These are phyloP conservation scores for Microdochium paspali DNA, from an alignment of 2,329 filamentous ascomycete species.

Conservation along the genomic window DNA sequence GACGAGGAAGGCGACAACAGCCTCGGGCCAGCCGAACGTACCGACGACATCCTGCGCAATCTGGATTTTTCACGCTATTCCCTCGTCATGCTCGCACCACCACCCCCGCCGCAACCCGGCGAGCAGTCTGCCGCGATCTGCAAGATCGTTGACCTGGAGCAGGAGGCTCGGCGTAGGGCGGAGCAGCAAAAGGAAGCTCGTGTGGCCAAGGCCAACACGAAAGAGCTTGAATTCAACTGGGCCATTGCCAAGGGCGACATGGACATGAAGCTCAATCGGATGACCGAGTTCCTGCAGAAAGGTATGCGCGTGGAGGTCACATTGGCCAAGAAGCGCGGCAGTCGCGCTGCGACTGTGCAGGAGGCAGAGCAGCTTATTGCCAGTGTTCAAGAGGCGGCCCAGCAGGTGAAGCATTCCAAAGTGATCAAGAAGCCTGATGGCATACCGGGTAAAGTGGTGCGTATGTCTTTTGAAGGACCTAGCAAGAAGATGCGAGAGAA, in stretches of 20 bases:
- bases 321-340: slow-evolving; percentile 57
- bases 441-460: slow-evolving; percentile 22
- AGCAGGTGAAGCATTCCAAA: slow-evolving; percentile 18
- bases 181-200: slow-evolving; percentile 30
- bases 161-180: slow-evolving; percentile 31
- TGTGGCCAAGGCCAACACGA: slow-evolving; percentile 35
- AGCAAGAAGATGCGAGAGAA: neutral
- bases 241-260: slow-evolving; percentile 71
- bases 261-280: slow-evolving; percentile 56
- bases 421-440: slow-evolving; percentile 31
- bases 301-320: slow-evolving; percentile 68
- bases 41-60: slow-evolving; percentile 5
- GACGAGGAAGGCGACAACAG: neutral
- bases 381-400: slow-evolving; percentile 27
- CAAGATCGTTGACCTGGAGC: slow-evolving; percentile 55
- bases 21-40: slow-evolving; percentile 3
- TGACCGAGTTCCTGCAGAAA: slow-evolving; percentile 61
- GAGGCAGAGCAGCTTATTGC: slow-evolving; percentile 52
- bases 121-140: slow-evolving; percentile 46
- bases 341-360: slow-evolving; percentile 46
- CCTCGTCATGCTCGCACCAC: slow-evolving; percentile 19
- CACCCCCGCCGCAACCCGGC: slow-evolving; percentile 9
- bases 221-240: slow-evolving; percentile 89
- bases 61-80: slow-evolving; percentile 9
- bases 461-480: slow-evolving; percentile 26